Percentiles rank a stretch among this genome's conserved stretches.
Evolutionary conservation across 768 basidiomycete genomes (phyloP).

Genomic region (Fibroporia radiculosa): DNA sequence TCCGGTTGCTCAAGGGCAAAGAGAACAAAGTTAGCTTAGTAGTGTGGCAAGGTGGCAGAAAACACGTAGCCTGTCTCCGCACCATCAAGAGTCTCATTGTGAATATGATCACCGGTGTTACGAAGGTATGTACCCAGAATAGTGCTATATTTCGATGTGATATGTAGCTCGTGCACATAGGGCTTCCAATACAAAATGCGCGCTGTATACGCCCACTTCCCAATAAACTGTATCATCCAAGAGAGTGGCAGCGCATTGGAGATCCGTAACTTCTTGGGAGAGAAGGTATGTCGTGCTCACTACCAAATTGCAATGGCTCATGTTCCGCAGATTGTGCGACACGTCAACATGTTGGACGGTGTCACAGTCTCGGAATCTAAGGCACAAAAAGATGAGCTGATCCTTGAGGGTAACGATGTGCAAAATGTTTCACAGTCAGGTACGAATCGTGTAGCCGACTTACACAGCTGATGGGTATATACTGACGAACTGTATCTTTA

Average conservation of each 20-base stretch:
- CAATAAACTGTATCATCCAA: constrained; percentile 96
- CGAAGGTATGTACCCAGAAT: constrained; percentile 49
- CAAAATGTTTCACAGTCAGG: constrained; percentile 97
- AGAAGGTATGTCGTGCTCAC: constrained; percentile 55
- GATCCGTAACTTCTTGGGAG: constrained; percentile 93
- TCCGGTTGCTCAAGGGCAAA: constrained; percentile 76
- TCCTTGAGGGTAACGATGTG: constrained; percentile 91
- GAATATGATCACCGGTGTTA: constrained; percentile 98
- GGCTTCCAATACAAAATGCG: constrained; percentile 99
- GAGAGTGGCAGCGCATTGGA: constrained; percentile 65
- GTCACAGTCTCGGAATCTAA: constrained; percentile 81
- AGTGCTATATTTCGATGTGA: neutral
- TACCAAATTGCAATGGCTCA: neutral
- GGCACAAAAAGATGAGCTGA: constrained; percentile 90
- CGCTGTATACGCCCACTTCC: constrained; percentile 99
- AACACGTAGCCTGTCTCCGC: constrained; percentile 96
- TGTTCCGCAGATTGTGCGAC: constrained; percentile 75
- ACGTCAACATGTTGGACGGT: constrained; percentile 87
- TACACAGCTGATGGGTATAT: neutral
- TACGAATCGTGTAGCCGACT: constrained; percentile 21
- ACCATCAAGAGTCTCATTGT: constrained; percentile 92
- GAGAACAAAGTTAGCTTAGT: constrained; percentile 78
- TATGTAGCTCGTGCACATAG: constrained; percentile 30
- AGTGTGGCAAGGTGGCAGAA: constrained; percentile 97
- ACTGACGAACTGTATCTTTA: constrained; percentile 21